A percentile compares a stretch with the other conserved stretches of the same genome.
Evolutionary conservation across 768 basidiomycete species (phyloP).

Genomic region (Pholiota conissans): DNA sequence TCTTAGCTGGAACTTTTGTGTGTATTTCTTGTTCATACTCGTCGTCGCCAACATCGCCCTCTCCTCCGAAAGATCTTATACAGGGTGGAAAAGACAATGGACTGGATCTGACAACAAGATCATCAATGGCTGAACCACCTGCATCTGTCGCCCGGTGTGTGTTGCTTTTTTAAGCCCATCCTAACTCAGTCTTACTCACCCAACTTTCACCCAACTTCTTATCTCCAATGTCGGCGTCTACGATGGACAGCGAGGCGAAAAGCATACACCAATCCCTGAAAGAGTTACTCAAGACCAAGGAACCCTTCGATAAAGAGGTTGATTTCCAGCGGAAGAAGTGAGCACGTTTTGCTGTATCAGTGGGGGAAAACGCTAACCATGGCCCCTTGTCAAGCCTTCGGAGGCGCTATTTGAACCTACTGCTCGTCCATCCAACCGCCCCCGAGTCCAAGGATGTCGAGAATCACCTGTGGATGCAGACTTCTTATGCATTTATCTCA

Average conservation of each 20-base stretch:
- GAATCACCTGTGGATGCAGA: slow-evolving; percentile 90
- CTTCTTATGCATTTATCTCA: slow-evolving; percentile 82
- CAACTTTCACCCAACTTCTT: too few relatives aligned
- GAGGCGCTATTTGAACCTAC: slow-evolving; percentile 64
- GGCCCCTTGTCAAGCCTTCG: slow-evolving; percentile 53
- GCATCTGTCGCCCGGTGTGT: slow-evolving; percentile 44
- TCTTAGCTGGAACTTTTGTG: neutral
- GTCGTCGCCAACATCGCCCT: slow-evolving; percentile 7
- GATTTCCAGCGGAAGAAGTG: slow-evolving; percentile 88
- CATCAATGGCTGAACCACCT: slow-evolving; percentile 45
- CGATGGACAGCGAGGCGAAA: slow-evolving; percentile 70
- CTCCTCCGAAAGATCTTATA: slow-evolving; percentile 12
- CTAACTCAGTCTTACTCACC: slow-evolving; percentile 3
- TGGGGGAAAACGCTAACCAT: slow-evolving; percentile 13
- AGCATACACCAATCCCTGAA: slow-evolving; percentile 72
- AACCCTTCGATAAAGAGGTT: slow-evolving; percentile 83
- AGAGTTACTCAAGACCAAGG: slow-evolving; percentile 68
- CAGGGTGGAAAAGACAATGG: slow-evolving; percentile 31
- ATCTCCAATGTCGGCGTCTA: slow-evolving; percentile 12
- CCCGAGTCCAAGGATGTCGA: slow-evolving; percentile 79
- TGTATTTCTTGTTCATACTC: neutral
- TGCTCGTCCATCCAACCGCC: slow-evolving; percentile 68
- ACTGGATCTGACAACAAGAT: slow-evolving; percentile 24
- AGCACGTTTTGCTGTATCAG: slow-evolving; percentile 27
- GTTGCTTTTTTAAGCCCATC: slow-evolving; percentile 13